Percentiles rank a stretch among this genome's conserved stretches.
phyloP scores from a whole-genome alignment of 2,329 filamentous ascomycete genomes.

The Dryadomyces quercivorus region DNA sequence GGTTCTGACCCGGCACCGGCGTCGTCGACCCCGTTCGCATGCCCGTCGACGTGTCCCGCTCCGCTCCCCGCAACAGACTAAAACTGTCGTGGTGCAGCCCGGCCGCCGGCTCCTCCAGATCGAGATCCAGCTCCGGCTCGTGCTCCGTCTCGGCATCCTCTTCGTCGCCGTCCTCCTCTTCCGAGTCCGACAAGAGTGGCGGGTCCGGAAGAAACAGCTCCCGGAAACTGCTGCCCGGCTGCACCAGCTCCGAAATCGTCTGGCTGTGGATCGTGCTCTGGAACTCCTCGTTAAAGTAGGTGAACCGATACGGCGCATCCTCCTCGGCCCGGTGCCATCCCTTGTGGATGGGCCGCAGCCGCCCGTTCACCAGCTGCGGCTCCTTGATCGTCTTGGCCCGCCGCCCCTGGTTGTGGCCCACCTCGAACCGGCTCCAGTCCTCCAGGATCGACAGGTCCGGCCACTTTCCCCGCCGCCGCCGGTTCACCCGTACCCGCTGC shows the following conservation, averaged over 20 bases:
- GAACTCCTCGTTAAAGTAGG: constrained; percentile 97
- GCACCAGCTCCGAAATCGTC: constrained; percentile 84
- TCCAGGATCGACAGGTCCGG: constrained; percentile 75
- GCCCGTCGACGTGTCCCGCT: background rate
- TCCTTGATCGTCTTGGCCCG: constrained; percentile 88
- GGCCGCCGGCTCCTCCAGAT: constrained; percentile 1
- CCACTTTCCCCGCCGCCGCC: constrained; percentile 61
- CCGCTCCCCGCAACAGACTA: constrained; percentile 21
- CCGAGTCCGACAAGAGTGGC: constrained; percentile 59
- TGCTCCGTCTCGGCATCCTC: background rate
- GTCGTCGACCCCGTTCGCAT: background rate
- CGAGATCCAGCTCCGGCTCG: background rate
- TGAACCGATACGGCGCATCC: constrained; percentile 86
- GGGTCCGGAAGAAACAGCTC: constrained; percentile 89
- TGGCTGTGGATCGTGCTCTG: constrained; percentile 93
- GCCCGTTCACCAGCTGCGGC: constrained; percentile 81
- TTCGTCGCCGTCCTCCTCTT: constrained; percentile 40
- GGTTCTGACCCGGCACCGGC: background rate
- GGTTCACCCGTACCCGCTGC: constrained; percentile 12
- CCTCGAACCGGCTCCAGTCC: constrained; percentile 84
- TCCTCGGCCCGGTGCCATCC: constrained; percentile 82
- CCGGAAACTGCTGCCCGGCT: constrained; percentile 70
- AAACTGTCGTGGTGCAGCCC: constrained; percentile 9
- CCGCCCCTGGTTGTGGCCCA: constrained; percentile 73
- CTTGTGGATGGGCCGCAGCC: constrained; percentile 66